These are phyloP conservation scores for Tetrapisispora fleetii DNA, from an alignment of 805 yeast genomes.

Conservation along the genomic window DNA sequence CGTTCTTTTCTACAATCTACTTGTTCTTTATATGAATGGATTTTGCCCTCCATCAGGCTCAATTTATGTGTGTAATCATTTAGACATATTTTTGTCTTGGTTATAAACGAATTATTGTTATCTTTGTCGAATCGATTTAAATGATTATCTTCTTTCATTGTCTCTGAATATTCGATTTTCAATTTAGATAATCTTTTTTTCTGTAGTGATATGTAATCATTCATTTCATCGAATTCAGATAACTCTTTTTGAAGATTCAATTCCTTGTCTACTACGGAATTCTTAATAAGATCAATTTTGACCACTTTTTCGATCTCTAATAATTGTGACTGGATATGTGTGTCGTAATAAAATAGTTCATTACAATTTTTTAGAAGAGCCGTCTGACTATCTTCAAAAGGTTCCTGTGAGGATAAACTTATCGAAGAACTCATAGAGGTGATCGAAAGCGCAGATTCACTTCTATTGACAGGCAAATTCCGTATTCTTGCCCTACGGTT, in stretches of 20 bases:
- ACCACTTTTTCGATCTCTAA: slow-evolving; percentile 18
- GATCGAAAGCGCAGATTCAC: no score
- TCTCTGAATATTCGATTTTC: slow-evolving; percentile 18
- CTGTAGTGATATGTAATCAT: not conserved
- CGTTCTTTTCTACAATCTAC: slow-evolving; percentile 18
- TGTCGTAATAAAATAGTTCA: slow-evolving; percentile 16
- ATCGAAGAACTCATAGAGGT: not conserved
- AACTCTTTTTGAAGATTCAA: slow-evolving; percentile 20
- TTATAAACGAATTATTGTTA: slow-evolving; percentile 21
- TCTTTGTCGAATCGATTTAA: slow-evolving; percentile 21
- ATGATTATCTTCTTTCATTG: slow-evolving; percentile 20
- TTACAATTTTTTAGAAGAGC: slow-evolving; percentile 7
- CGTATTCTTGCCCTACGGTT: no score
- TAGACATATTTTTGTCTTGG: slow-evolving; percentile 8
- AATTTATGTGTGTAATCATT: slow-evolving; percentile 15
- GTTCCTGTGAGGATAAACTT: not conserved
- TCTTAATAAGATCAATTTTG: slow-evolving; percentile 13
- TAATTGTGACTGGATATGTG: slow-evolving; percentile 17
- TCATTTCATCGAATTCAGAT: slow-evolving; percentile 17
- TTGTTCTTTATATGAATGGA: slow-evolving; percentile 12
- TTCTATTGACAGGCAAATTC: no score
- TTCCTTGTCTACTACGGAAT: slow-evolving; percentile 21
- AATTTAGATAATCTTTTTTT: slow-evolving; percentile 14
- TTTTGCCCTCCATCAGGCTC: slow-evolving; percentile 23
- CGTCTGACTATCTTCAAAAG: not conserved